Evolutionary conservation across 225 moss, liverwort and hornwort species (phyloP).

Genomic region (Straminergon stramineum): DNA sequence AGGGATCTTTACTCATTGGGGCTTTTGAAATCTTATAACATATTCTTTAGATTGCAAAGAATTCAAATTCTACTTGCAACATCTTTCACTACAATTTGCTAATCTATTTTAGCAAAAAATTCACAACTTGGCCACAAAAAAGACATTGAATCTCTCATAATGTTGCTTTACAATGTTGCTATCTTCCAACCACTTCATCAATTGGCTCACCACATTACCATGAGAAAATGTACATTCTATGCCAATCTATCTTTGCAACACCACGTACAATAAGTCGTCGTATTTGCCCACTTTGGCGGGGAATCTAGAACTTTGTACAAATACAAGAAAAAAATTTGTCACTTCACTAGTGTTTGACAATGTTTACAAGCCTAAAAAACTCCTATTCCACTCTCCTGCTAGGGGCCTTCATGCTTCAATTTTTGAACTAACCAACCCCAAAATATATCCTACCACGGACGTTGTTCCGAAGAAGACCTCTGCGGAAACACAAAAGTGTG

Average conservation of each 20-base stretch:
- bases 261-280: not conserved
- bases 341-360: not conserved
- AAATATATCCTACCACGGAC: not conserved
- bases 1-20: not conserved
- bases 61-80: too few relatives aligned
- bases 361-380: not conserved
- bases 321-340: not conserved
- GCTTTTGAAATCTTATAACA: too few relatives aligned
- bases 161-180: not conserved
- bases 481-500: not conserved
- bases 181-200: fast-evolving
- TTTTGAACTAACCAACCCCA: not conserved
- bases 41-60: not conserved
- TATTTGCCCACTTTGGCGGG: not conserved
- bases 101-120: too few relatives aligned
- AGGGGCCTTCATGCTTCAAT: not conserved
- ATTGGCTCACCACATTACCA: not conserved
- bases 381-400: not conserved
- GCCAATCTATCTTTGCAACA: too few relatives aligned
- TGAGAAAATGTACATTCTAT: not conserved
- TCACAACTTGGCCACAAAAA: not conserved
- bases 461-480: too few relatives aligned
- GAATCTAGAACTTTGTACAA: not conserved
- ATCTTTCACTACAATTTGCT: too few relatives aligned
- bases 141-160: not conserved